Evolutionary conservation across 2,329 filamentous ascomycete genomes (phyloP), one percentile per base, ranked within the genome.

Genomic region (Colletotrichum lindemuthianum): DNA sequence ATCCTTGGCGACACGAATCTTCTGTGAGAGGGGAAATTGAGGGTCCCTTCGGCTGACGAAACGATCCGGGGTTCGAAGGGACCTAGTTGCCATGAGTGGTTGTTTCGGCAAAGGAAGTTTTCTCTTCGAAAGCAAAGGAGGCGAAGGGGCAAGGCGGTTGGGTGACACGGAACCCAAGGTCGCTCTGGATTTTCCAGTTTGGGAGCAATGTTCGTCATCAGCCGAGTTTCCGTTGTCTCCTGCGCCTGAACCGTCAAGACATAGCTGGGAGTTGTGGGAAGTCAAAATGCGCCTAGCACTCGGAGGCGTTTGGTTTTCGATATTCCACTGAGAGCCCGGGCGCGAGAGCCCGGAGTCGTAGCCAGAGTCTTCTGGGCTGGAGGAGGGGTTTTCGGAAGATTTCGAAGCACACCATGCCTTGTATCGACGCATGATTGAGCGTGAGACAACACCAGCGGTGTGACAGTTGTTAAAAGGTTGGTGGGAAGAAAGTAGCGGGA

Each of bases 21-120:
- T 81, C 56, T 86, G 81, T 2, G 75, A 72, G 2, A 72, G 59
- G 8, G 79, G 72, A 15, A 75, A 72, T 0, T 67, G 64, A 12
- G 70, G 66, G 40, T 80, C 74, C 63, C 83, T 76, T 8, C 72
- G 72, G 11, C 85, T 82, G 5, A 88, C 76, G 67, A 86, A 88
- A 50, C 85, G 81, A 68, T 88, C 84, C 3, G 79, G 74, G 37
- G 36, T 34, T 16, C 49, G 34, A 10, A 60, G 10, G 48, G 58
- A 60, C 8, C 50, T 24, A 9, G 36, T 11, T 49, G n/a, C 7
- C 11, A 2, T n/a, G 40, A 10, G 48, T 10, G 9, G 40, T 12
- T n/a, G n/a, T 44, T 24, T 24, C n/a, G 32, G 6, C 16, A 24
- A 41, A 15, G 9, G 41, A 15, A n/a, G 39, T 32, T 24, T 8